phyloP scores from a whole-genome alignment of 192 early-diverging fungal species.

The Paraglomus brasilianum region DNA sequence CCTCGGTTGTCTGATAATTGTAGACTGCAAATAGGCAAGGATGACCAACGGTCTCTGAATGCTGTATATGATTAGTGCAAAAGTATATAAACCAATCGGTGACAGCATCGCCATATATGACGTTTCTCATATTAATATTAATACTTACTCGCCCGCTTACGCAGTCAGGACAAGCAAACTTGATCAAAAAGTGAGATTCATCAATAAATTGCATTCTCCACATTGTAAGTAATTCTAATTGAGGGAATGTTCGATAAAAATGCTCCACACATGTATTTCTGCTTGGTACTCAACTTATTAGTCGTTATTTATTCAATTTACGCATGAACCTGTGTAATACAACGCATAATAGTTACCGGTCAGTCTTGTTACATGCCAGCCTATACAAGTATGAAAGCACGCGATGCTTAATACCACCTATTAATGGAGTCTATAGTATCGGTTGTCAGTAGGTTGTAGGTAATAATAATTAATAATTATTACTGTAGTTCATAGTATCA shows the following conservation, averaged over 20 bases:
- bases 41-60: slow-evolving; percentile 40
- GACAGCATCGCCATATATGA: neutral
- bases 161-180: slow-evolving; percentile 61
- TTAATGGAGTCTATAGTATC: slow-evolving; percentile 35
- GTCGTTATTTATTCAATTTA: neutral
- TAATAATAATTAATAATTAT: neutral
- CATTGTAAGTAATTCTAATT: slow-evolving; percentile 59
- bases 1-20: slow-evolving; percentile 51
- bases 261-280: slow-evolving; percentile 51
- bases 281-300: slow-evolving; percentile 15
- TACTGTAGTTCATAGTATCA: neutral
- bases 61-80: slow-evolving; percentile 32
- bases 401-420: slow-evolving; percentile 70
- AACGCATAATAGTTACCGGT: slow-evolving; percentile 35
- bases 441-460: neutral
- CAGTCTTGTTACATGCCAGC: slow-evolving; percentile 49
- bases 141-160: slow-evolving; percentile 48
- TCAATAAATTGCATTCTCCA: slow-evolving; percentile 72
- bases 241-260: slow-evolving; percentile 64
- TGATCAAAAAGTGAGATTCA: slow-evolving; percentile 58
- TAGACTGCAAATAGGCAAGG: slow-evolving; percentile 70
- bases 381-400: slow-evolving; percentile 63
- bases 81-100: slow-evolving; percentile 3
- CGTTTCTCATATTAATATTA: neutral
- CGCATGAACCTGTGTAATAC: neutral